Conservation (phyloP, 192 early-diverging fungal genomes). For the Coemansia sp. region DNA sequence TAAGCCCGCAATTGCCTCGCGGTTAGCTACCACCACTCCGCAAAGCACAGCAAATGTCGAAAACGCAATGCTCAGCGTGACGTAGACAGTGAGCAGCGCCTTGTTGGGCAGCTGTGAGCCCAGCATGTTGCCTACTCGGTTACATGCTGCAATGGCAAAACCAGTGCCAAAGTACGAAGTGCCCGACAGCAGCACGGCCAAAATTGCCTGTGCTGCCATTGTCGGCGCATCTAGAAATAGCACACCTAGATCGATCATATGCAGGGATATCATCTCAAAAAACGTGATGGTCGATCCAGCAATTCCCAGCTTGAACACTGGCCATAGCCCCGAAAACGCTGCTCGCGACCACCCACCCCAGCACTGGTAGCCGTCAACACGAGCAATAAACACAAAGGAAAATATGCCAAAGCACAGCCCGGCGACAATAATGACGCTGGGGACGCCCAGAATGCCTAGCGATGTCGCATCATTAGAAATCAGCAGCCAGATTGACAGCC, state of each 20-base stretch:
- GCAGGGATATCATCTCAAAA: conserved; percentile 76
- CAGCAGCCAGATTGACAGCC: conserved; percentile 73
- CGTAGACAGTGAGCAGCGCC: conserved; percentile 52
- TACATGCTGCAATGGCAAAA: conserved; percentile 74
- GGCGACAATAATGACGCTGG: conserved; percentile 58
- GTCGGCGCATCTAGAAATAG: conserved; percentile 70
- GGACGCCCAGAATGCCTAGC: conserved; percentile 71
- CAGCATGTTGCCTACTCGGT: conserved; percentile 75
- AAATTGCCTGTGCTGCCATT: conserved; percentile 81
- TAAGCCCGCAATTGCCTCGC: conserved; percentile 57
- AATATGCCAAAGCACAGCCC: conserved; percentile 57
- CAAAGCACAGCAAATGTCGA: conserved; percentile 54
- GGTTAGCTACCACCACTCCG: conserved; percentile 56
- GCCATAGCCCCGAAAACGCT: conserved; percentile 60
- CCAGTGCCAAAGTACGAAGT: conserved; percentile 68
- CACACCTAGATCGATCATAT: conserved; percentile 69
- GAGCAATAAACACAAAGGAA: conserved; percentile 53
- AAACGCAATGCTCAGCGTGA: conserved; percentile 49
- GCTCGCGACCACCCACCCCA: conserved; percentile 87
- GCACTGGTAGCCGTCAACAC: conserved; percentile 63
- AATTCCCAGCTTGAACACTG: conserved; percentile 67
- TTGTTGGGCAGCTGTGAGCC: conserved; percentile 58
- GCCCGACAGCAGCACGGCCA: conserved; percentile 63
- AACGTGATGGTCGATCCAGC: conserved; percentile 80
- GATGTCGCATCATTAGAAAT: conserved; percentile 56